A percentile compares a stretch with the other conserved stretches of the same genome.
Evolutionary conservation across 2,329 filamentous ascomycete species (phyloP).

Genomic region (Seiridium cupressi): DNA sequence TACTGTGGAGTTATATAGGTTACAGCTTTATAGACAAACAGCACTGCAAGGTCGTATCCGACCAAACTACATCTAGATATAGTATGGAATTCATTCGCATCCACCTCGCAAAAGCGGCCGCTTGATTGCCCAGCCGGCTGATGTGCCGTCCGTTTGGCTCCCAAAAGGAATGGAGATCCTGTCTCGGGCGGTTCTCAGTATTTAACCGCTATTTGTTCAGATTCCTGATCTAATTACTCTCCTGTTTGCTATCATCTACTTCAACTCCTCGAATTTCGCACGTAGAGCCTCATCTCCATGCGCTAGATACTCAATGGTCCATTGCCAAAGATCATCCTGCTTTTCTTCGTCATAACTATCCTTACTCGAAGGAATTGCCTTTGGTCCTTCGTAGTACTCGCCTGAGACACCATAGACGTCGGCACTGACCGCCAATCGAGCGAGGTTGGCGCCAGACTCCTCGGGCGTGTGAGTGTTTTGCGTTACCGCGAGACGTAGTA

Average conservation of each 20-base stretch:
- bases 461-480: constrained; percentile 35
- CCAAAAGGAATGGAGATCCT: too few relatives aligned
- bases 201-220: too few relatives aligned
- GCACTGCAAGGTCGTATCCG: too few relatives aligned
- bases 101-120: too few relatives aligned
- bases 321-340: constrained; percentile 48
- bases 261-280: not conserved
- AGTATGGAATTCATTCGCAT: too few relatives aligned
- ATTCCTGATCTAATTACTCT: too few relatives aligned
- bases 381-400: constrained; percentile 41
- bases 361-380: constrained; percentile 36
- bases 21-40: too few relatives aligned
- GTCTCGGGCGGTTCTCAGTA: too few relatives aligned
- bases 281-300: not conserved
- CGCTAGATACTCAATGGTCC: constrained; percentile 34
- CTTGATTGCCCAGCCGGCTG: too few relatives aligned
- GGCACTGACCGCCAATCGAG: constrained; percentile 33
- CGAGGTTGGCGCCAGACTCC: constrained; percentile 39
- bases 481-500: constrained; percentile 27
- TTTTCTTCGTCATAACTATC: constrained; percentile 41
- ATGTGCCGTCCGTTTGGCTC: too few relatives aligned
- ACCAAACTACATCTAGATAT: too few relatives aligned
- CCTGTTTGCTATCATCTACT: not conserved
- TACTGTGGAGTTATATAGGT: too few relatives aligned
- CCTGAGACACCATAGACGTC: constrained; percentile 33